Base-by-base conservation (phyloP, 2,329 filamentous ascomycete genomes). In the Colletotrichum falcatum region DNA sequence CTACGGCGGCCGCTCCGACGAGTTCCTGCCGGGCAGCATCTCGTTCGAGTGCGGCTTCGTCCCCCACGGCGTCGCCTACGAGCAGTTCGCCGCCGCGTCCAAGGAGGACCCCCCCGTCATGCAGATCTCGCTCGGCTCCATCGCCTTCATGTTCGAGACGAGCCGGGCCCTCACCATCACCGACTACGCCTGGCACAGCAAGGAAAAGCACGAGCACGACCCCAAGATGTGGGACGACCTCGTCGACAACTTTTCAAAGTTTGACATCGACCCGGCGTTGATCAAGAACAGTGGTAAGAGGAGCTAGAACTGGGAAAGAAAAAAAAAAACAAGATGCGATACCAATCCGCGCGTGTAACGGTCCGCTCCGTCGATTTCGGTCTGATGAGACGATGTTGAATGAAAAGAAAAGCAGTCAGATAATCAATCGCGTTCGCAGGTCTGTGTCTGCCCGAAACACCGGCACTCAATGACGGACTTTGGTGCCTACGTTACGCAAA, bases 91-190 rank as follows among this genome's bases (percentile, higher is more conserved):
- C 68, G 86, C 86, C 55, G 85, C 86, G 2, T 84, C 81, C 0
- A 84, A 83, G 67, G 83, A 79, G 1, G 79, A 81, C 18, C 76
- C 82, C 48, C 84, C 83, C 67, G 82, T 81, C 12, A 80, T 82
- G 77, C 81, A 82, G 71, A 84, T 85, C 12, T 83, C 81, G 6
- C 80, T 82, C 60, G 82, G 81, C n/a, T 81, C 82, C 12, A 82
- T 86, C 74, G 83, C 84, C 4, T 85, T 86, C 75, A 86, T 86
- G 84, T 85, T 86, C 72, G 84, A 86, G 76, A 85, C 81, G 61
- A 84, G 81, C 68, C 74, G 86, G 46, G 86, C 87, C 76, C 86
- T 89, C 23, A 87, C 86, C 4, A 85, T 89, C 60, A 87, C 87
- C 6, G 87, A 89, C 53, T 89, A 84, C 82, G 87, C 87, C 2